Conservation (phyloP, 2,329 filamentous ascomycete genomes). For the Alternaria ventricosa region DNA sequence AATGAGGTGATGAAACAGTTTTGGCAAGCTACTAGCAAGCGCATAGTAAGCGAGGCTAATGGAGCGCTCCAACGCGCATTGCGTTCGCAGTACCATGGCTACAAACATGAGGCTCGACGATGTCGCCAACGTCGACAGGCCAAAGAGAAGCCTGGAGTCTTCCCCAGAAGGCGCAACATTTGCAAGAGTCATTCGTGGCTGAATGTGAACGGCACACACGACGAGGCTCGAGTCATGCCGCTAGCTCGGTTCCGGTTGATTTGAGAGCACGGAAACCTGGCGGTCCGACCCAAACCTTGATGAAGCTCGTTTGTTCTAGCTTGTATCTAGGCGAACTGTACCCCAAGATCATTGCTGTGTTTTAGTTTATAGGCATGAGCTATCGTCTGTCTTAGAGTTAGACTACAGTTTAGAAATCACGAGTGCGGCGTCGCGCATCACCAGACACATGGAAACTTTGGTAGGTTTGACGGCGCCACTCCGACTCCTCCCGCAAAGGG, state of each 20-base stretch:
- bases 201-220: not conserved
- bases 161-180: not conserved
- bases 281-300: slow-evolving; percentile 7
- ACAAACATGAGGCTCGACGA: slow-evolving; percentile 2
- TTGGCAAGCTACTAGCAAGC: slow-evolving; percentile 12
- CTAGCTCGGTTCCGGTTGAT: slow-evolving; percentile 3
- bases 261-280: not conserved
- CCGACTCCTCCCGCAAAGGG: slow-evolving; percentile 15
- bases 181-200: slow-evolving; percentile 1
- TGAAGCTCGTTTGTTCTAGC: not conserved
- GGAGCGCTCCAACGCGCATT: not conserved
- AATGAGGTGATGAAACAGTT: slow-evolving; percentile 12
- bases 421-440: not conserved
- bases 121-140: not conserved
- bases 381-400: not conserved
- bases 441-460: slow-evolving; percentile 5
- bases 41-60: slow-evolving; percentile 23
- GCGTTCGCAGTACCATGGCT: not conserved
- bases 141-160: not conserved
- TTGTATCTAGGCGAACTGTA: not conserved
- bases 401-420: not conserved
- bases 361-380: not conserved
- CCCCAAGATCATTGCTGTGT: not conserved
- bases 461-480: slow-evolving; percentile 7
- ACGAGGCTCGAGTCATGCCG: slow-evolving; percentile 2